Evolutionary conservation across 495 filamentous ascomycete species (phyloP).

Genomic region (Lasiosphaeris hirsuta): DNA sequence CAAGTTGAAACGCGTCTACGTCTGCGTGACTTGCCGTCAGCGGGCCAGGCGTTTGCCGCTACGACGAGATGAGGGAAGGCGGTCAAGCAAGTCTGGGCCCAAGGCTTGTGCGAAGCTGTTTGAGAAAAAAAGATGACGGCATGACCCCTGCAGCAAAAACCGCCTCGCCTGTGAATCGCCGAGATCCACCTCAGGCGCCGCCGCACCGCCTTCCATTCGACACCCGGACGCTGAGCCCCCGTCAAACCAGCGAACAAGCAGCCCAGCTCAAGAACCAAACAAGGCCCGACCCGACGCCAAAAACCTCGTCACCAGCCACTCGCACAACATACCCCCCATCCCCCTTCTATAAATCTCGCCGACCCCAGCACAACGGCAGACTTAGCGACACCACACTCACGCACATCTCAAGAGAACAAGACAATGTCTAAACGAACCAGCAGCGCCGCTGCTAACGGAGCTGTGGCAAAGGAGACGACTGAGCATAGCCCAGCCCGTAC

Average conservation of each 20-base stretch:
- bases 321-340: no score
- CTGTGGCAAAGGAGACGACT: conserved; percentile 24
- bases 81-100: conserved; percentile 9
- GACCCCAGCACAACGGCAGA: not conserved
- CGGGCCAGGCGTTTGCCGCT: no score
- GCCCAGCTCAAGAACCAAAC: no score
- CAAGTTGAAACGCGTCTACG: no score
- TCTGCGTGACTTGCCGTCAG: no score
- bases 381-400: not conserved
- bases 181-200: no score
- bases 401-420: not conserved
- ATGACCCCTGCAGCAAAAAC: conserved; percentile 19
- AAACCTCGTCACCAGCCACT: no score
- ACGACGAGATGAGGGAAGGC: not conserved
- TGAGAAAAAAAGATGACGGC: conserved; percentile 19
- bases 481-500: no score
- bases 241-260: no score
- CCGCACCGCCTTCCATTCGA: no score
- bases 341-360: not conserved
- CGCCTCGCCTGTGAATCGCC: not conserved
- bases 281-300: no score
- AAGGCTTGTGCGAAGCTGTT: conserved; percentile 6
- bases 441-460: conserved; percentile 37
- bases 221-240: no score
- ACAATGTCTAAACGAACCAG: conserved; percentile 52